Evolutionary conservation across 768 basidiomycete species (phyloP).

Genomic region (Epithele typhae): DNA sequence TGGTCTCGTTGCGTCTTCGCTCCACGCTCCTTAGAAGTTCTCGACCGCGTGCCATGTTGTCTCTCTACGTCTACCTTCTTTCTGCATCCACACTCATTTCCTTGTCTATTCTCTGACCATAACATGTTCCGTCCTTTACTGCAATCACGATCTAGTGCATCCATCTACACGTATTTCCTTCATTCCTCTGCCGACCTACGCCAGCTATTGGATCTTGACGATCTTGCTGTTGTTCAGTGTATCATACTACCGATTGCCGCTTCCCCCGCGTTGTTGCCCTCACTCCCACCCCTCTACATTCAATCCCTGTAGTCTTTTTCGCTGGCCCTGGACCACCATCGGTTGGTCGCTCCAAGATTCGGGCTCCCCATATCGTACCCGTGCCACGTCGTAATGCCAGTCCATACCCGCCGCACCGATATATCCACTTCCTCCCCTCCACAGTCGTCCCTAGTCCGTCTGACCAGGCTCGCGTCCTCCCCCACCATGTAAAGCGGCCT

Average conservation of each 20-base stretch:
- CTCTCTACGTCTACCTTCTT: not conserved
- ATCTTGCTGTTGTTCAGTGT: slow-evolving; percentile 10
- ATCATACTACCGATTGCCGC: slow-evolving; percentile 7
- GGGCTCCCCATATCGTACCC: not conserved
- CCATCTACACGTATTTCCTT: not conserved
- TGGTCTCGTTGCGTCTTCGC: not conserved
- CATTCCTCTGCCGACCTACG: not conserved
- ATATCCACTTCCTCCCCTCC: not conserved
- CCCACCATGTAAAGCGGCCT: not conserved
- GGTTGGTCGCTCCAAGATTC: not conserved
- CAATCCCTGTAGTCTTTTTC: too few relatives aligned
- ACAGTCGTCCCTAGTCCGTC: too few relatives aligned
- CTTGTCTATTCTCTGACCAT: not conserved
- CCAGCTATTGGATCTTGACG: slow-evolving; percentile 12
- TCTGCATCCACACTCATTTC: slow-evolving; percentile 1
- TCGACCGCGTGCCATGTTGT: not conserved
- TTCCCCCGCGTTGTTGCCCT: not conserved
- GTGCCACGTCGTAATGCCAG: slow-evolving; percentile 2
- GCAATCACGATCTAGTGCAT: not conserved
- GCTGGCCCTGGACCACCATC: not conserved
- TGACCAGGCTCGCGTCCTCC: too few relatives aligned
- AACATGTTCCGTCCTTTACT: slow-evolving; percentile 2
- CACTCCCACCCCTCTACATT: not conserved
- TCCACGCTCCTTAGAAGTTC: not conserved
- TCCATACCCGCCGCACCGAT: slow-evolving; percentile 2